Evolutionary conservation across 805 yeast genomes (phyloP).

Genomic region (Tetrapisispora fleetii): DNA sequence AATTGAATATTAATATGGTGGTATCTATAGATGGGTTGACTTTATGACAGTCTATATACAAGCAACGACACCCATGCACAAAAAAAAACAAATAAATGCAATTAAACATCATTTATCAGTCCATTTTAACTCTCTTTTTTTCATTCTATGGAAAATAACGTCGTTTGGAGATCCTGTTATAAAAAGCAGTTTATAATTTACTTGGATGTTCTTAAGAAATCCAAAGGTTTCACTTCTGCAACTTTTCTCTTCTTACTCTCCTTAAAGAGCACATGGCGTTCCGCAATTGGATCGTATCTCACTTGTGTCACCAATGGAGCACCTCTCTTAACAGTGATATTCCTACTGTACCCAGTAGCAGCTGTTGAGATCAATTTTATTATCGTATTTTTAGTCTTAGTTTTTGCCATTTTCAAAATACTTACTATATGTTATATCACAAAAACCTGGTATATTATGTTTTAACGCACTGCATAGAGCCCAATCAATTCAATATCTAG

Average conservation of each 20-base stretch:
- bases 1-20: neutral
- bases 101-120: neutral
- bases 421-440: no score
- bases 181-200: neutral
- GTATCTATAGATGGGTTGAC: neutral
- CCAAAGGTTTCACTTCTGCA: constrained; percentile 41
- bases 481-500: no score
- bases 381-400: constrained; percentile 70
- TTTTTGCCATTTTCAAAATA: constrained; percentile 30
- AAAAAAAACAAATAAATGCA: no score
- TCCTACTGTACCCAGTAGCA: constrained; percentile 77
- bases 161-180: neutral
- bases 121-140: neutral
- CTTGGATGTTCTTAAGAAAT: constrained; percentile 33
- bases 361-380: constrained; percentile 84
- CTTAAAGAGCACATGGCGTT: constrained; percentile 82
- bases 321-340: constrained; percentile 72
- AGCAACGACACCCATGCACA: neutral
- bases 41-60: neutral
- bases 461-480: no score
- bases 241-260: constrained; percentile 84
- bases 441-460: no score
- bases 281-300: constrained; percentile 78
- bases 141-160: neutral
- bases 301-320: constrained; percentile 72